Conservation (phyloP, 1,139 yeast genomes). For the Debaryomyces singareniensis region DNA sequence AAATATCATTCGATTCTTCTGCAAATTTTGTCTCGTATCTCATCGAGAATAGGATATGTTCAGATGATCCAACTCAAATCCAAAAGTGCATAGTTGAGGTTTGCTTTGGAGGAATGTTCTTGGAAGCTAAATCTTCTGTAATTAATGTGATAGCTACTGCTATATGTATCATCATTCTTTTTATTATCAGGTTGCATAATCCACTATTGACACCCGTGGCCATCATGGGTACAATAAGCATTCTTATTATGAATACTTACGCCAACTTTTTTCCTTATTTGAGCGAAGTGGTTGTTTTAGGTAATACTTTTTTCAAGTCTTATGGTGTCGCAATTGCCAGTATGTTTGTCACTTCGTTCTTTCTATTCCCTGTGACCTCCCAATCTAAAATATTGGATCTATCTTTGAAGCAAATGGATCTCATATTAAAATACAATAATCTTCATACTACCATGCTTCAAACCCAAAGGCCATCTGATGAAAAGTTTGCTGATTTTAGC, state of each 20-base stretch:
- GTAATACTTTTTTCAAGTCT: constrained; percentile 17
- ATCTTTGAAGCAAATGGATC: constrained; percentile 10
- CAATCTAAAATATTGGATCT: constrained; percentile 18
- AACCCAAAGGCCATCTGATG: constrained; percentile 24
- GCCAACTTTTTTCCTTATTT: constrained; percentile 22
- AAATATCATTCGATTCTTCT: constrained; percentile 11
- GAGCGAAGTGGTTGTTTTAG: constrained; percentile 13
- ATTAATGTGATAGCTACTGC: constrained; percentile 6
- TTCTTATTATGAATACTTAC: constrained; percentile 21
- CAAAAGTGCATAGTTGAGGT: constrained; percentile 15
- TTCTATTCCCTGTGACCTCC: constrained; percentile 29
- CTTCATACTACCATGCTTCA: constrained; percentile 19
- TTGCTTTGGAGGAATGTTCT: constrained; percentile 23
- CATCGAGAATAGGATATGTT: constrained; percentile 23
- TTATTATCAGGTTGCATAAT: constrained; percentile 15
- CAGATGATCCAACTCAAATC: constrained; percentile 11
- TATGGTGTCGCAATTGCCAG: constrained; percentile 19
- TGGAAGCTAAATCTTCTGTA: constrained; percentile 21
- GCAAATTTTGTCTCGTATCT: constrained; percentile 14
- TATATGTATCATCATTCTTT: constrained; percentile 14
- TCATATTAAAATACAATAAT: constrained; percentile 11
- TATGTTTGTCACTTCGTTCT: constrained; percentile 12
- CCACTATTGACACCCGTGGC: constrained; percentile 16
- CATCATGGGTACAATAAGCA: constrained; percentile 11
- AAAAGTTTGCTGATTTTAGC: constrained; percentile 17